phyloP scores from a whole-genome alignment of 768 basidiomycete species.

The Lactifluus echinatus region DNA sequence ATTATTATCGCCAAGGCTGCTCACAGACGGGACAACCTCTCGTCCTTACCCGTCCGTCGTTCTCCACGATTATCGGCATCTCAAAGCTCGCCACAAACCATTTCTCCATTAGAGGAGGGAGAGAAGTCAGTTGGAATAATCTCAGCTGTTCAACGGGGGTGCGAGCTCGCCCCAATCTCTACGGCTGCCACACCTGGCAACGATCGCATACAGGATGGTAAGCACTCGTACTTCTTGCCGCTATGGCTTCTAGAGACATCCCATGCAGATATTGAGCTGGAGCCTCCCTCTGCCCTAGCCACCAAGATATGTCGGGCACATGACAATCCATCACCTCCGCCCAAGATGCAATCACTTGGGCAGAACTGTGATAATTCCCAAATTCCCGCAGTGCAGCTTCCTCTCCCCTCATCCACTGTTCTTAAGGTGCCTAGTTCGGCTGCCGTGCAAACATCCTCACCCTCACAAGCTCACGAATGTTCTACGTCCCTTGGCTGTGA shows the following conservation, averaged over 20 bases:
- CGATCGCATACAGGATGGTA: slow-evolving; percentile 16
- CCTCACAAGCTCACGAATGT: not conserved
- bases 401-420: not conserved
- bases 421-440: not conserved
- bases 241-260: not conserved
- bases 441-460: not conserved
- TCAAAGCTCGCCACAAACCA: not conserved
- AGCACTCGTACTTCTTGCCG: not conserved
- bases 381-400: not conserved
- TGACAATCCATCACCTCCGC: slow-evolving; percentile 70
- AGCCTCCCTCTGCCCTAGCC: slow-evolving; percentile 62
- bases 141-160: not conserved
- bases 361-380: not conserved
- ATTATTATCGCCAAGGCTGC: slow-evolving; percentile 17
- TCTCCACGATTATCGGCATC: slow-evolving; percentile 3
- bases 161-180: not conserved
- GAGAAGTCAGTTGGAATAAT: not conserved
- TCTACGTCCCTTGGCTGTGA: not conserved
- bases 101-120: not conserved
- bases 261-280: slow-evolving; percentile 28
- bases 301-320: slow-evolving; percentile 58
- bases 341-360: slow-evolving; percentile 24
- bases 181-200: not conserved
- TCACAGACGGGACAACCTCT: slow-evolving; percentile 2
- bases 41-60: slow-evolving; percentile 9